phyloP scores from a whole-genome alignment of 805 yeast species.

The Schwanniomyces pseudopolymorphus region DNA sequence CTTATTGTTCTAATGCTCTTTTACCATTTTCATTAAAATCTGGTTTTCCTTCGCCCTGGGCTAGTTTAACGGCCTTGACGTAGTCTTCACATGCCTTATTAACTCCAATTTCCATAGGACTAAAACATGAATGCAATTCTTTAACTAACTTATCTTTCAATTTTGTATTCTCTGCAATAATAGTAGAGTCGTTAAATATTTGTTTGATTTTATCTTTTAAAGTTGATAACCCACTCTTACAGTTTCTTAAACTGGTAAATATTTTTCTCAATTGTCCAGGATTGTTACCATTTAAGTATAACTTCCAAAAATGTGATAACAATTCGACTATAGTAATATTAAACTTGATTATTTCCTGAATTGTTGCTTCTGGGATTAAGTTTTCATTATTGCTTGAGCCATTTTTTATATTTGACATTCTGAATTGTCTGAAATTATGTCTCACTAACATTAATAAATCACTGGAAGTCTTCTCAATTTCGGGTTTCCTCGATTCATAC shows the following conservation, averaged over 20 bases:
- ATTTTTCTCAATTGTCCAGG: constrained; percentile 38
- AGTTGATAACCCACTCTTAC: constrained; percentile 26
- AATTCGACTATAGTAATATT: constrained; percentile 43
- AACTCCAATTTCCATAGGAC: constrained; percentile 30
- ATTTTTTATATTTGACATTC: constrained; percentile 9
- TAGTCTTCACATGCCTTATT: constrained; percentile 36
- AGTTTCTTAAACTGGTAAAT: constrained; percentile 35
- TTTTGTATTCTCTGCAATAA: constrained; percentile 27
- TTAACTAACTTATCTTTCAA: constrained; percentile 29
- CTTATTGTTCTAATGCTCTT: constrained; percentile 17
- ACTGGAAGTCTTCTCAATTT: constrained; percentile 30
- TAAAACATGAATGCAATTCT: constrained; percentile 33
- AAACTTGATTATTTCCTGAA: constrained; percentile 35
- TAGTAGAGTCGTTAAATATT: constrained; percentile 22
- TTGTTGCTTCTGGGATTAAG: constrained; percentile 23
- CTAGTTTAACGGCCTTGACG: constrained; percentile 24
- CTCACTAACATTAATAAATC: constrained; percentile 32
- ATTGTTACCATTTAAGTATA: constrained; percentile 35
- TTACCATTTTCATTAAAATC: constrained; percentile 35
- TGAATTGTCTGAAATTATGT: constrained; percentile 34
- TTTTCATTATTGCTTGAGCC: constrained; percentile 8
- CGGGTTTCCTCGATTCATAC: constrained; percentile 22
- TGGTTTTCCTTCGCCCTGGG: constrained; percentile 5
- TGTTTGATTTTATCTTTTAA: constrained; percentile 23
- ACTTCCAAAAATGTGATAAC: constrained; percentile 43